phyloP scores from a whole-genome alignment of 331 rosid species.

The Quercus phellos region DNA sequence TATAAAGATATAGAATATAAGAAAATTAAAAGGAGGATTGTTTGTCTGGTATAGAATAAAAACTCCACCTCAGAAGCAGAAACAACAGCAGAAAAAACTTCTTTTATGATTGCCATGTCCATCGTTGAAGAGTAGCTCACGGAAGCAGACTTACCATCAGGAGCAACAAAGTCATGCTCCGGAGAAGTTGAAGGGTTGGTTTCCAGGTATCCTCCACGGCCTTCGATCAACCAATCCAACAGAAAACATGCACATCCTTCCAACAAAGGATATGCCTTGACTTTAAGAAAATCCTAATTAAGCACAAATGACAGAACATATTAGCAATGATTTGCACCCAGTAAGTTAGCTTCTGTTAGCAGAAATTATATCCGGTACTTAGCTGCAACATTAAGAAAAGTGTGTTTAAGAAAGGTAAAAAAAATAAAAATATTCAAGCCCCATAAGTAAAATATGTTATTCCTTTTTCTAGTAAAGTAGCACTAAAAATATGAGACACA shows the following conservation, averaged over 20 bases:
- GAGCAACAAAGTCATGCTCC: conserved; percentile 64
- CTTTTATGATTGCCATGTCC: conserved; percentile 66
- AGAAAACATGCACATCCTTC: conserved; percentile 72
- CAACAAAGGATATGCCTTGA: conserved; percentile 71
- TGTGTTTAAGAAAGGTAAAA: background rate
- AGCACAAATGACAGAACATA: background rate
- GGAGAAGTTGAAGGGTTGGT: conserved; percentile 91
- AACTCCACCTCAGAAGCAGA: conserved; percentile 67
- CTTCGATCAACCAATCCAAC: conserved; percentile 79
- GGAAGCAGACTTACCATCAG: conserved; percentile 66
- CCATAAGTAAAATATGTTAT: too few relatives aligned
- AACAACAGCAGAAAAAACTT: conserved; percentile 54
- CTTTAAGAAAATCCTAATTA: conserved; percentile 54
- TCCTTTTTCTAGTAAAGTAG: background rate
- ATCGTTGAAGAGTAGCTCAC: conserved; percentile 77
- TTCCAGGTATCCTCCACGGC: conserved; percentile 53
- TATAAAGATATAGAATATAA: background rate
- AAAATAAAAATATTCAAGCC: background rate
- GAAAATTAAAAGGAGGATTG: background rate
- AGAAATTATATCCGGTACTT: background rate
- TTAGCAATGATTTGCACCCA: background rate
- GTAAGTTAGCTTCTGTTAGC: background rate
- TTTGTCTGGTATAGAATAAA: conserved; percentile 5
- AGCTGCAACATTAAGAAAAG: background rate
- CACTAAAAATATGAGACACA: background rate